These are phyloP conservation scores for Phytophthora cryptogea DNA, from an alignment of 352 stramenopile genomes.

Conservation along the genomic window DNA sequence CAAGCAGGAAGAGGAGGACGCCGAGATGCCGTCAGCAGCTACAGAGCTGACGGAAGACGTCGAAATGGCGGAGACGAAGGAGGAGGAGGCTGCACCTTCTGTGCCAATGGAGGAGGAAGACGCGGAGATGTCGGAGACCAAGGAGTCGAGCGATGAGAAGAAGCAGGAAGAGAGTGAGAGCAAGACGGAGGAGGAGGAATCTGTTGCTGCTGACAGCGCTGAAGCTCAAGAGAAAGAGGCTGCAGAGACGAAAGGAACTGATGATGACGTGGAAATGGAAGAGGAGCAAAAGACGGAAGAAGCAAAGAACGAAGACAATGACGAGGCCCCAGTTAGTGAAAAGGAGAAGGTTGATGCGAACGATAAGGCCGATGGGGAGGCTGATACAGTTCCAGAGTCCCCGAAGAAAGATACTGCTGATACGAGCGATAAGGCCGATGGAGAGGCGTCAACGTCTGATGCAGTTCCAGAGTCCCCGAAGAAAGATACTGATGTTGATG, in stretches of 20 bases:
- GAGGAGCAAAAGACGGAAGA: conserved; percentile 5
- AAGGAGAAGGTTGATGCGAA: too few species aligned
- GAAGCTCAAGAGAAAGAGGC: background rate
- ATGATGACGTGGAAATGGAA: conserved; percentile 22
- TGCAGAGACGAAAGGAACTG: background rate
- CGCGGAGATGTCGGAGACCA: conserved; percentile 2
- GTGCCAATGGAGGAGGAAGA: background rate
- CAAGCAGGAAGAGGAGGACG: conserved; percentile 14
- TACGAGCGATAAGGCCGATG: background rate
- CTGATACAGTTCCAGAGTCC: too few species aligned
- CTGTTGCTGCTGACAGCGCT: background rate
- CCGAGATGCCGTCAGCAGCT: conserved; percentile 6
- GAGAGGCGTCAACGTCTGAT: background rate
- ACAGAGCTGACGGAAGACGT: conserved; percentile 10
- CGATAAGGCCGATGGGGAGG: too few species aligned
- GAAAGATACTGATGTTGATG: background rate
- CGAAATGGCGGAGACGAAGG: conserved; percentile 20
- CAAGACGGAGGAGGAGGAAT: conserved; percentile 8
- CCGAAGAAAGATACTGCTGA: too few species aligned
- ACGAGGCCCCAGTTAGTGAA: background rate
- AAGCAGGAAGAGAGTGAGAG: conserved; percentile 2
- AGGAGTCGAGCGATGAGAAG: conserved; percentile 4
- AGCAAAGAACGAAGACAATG: conserved; percentile 11
- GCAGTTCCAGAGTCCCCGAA: background rate
- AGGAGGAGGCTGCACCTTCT: background rate